A percentile compares a stretch with the other conserved stretches of the same genome.
phyloP scores from a whole-genome alignment of 1,139 yeast genomes.

The Geotrichum cucujoidarum region DNA sequence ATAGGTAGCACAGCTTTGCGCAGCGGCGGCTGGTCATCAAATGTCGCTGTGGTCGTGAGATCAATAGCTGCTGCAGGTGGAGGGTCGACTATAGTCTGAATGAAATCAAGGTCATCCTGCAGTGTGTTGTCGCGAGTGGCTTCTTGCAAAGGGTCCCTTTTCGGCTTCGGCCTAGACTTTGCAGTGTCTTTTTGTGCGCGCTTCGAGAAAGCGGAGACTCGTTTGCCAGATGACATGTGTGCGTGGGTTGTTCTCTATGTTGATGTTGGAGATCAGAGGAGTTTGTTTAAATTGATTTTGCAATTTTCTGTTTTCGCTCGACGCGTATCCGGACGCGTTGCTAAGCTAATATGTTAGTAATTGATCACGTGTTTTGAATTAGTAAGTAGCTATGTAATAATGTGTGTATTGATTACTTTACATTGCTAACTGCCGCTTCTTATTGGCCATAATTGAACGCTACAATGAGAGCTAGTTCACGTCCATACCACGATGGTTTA shows the following conservation, averaged over 20 bases:
- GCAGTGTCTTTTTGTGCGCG: conserved; percentile 11
- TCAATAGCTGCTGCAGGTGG: not conserved
- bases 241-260: no score
- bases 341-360: no score
- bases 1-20: conserved; percentile 54
- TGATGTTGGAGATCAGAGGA: not conserved
- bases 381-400: no score
- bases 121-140: conserved; percentile 4
- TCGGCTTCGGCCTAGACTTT: conserved; percentile 2
- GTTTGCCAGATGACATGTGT: conserved; percentile 6
- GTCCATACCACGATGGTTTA: no score
- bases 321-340: conserved; percentile 1
- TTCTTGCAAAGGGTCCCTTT: not conserved
- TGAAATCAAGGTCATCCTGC: not conserved
- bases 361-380: no score
- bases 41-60: not conserved
- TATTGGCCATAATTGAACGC: no score
- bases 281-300: not conserved
- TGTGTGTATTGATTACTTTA: no score
- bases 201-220: conserved; percentile 16
- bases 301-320: not conserved
- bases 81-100: not conserved
- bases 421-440: no score
- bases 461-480: no score
- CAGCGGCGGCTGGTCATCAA: conserved; percentile 4